phyloP scores from a whole-genome alignment of 2,329 filamentous ascomycete genomes.

The Thielaviopsis euricoi region DNA sequence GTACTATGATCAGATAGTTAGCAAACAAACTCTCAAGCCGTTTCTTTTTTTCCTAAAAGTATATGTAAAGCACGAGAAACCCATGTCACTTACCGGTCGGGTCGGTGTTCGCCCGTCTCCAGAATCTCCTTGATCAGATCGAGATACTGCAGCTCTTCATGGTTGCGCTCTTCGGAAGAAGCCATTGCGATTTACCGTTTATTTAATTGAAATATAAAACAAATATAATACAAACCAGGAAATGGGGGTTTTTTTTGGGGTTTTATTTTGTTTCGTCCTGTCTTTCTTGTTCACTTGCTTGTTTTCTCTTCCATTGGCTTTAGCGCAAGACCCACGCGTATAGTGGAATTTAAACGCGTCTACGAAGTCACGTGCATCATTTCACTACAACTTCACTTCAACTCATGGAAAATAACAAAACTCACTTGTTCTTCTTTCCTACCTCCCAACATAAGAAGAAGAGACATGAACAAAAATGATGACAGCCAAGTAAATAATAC shows the following conservation, averaged over 20 bases:
- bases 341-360: conserved; percentile 9
- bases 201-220: neutral
- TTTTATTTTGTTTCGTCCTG: neutral
- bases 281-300: neutral
- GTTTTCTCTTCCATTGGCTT: neutral
- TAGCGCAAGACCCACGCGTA: neutral
- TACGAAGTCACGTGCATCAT: neutral
- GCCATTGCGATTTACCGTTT: conserved; percentile 4
- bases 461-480: no score
- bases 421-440: no score
- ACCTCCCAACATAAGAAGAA: no score
- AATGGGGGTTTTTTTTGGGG: no score
- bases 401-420: neutral
- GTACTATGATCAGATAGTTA: no score
- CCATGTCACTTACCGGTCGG: conserved; percentile 47
- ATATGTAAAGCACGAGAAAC: neutral
- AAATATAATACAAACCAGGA: neutral
- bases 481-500: no score
- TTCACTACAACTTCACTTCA: neutral
- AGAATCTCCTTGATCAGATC: conserved; percentile 77
- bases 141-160: conserved; percentile 92
- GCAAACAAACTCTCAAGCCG: no score
- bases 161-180: conserved; percentile 20
- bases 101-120: conserved; percentile 66
- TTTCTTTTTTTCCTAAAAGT: no score